Evolutionary conservation across 805 yeast genomes (phyloP).

Genomic region (Candida awuae): DNA sequence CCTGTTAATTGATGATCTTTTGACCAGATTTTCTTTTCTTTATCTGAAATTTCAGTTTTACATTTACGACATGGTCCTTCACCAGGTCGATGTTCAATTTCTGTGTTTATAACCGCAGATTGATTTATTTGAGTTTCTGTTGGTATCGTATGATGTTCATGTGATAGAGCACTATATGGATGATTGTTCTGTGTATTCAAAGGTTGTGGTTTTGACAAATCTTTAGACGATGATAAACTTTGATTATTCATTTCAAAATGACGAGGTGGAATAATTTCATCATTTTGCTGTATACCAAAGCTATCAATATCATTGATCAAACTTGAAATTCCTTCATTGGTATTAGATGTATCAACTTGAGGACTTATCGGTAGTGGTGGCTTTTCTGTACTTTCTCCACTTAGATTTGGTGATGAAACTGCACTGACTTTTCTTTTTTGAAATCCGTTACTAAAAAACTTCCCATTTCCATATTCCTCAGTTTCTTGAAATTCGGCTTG

Average conservation of each 20-base stretch:
- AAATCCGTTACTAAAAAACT: conserved; percentile 11
- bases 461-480: conserved; percentile 1
- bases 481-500: neutral
- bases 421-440: conserved; percentile 18
- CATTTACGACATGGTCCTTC: conserved; percentile 81
- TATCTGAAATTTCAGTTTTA: conserved; percentile 38
- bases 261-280: conserved; percentile 4
- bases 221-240: neutral
- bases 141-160: neutral
- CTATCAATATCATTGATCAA: conserved; percentile 6
- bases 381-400: conserved; percentile 1
- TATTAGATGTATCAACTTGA: neutral
- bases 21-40: conserved; percentile 65
- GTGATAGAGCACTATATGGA: conserved; percentile 4
- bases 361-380: neutral
- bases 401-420: conserved; percentile 14
- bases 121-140: neutral
- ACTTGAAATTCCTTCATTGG: neutral
- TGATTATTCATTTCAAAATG: conserved; percentile 4
- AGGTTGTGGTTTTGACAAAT: neutral
- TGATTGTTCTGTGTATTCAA: neutral
- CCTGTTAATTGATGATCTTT: conserved; percentile 79
- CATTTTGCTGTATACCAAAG: neutral
- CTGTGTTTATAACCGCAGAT: neutral
- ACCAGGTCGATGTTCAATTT: conserved; percentile 42